Evolutionary conservation across 2,329 filamentous ascomycete species (phyloP), one percentile per base, ranked within the genome.

Genomic region (Fusarium decemcellulare): DNA sequence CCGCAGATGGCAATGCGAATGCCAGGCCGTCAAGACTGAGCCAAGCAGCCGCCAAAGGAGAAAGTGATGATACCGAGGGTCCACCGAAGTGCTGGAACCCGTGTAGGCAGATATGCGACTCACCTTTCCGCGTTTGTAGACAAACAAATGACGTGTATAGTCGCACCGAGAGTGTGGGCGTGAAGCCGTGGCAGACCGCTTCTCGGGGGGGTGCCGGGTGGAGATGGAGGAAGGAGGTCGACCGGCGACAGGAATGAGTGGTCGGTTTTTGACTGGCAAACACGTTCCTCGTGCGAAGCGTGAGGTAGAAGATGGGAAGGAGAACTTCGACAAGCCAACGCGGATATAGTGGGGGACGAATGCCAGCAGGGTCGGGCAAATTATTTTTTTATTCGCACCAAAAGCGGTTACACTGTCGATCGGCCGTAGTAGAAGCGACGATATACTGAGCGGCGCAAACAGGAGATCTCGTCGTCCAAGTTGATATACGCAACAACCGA

Each of bases 201-300:
- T 68, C 59, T 70, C 39, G 65, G 39, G 42, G 52, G 65, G 32
- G 27, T 40, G 47, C 52, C 58, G 55, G 50, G 50, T 40, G 61
- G 59, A 54, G 62, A 57, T 59, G 55, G 44, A 67, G 53, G 59
- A 51, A 54, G 48, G 46, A 70, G 56, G 73, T 75, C 73, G 73
- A 63, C 73, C 73, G 56, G 73, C 73, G 73, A 75, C 73, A 61
- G 71, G 46, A 71, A 63, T 37, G 53, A 50, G 61, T 32, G 65
- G 63, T 70, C 63, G 57, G 10, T 39, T 56, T 55, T 44, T 43
- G 52, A 46, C 32, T 43, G 47, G 62, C 60, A 61, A 64, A 51
- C 62, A 60, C 39, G 51, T 59, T 58, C 47, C 43, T 61, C 53
- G 40, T 52, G 60, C 44, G 37, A 58, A 58, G 54, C 36, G 47